Percentiles rank a stretch among this genome's conserved stretches.
phyloP scores from a whole-genome alignment of 164 flowering plant species.

The Santalum album region DNA sequence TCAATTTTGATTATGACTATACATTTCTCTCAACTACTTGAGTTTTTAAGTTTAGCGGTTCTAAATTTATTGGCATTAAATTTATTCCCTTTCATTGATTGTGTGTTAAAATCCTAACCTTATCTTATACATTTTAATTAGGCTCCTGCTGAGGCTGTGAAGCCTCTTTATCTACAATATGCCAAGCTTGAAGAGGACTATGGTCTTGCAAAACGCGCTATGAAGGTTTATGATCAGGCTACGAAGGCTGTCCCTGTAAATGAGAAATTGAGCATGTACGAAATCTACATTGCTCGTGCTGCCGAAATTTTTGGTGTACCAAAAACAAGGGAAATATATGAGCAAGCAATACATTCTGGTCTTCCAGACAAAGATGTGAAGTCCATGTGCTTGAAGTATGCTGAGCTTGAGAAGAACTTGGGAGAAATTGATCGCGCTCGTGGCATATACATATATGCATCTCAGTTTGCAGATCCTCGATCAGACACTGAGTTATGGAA shows the following conservation, averaged over 20 bases:
- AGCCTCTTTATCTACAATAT: slow-evolving; percentile 77
- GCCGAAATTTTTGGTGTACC: slow-evolving; percentile 93
- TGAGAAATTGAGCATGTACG: slow-evolving; percentile 88
- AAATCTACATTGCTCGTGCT: slow-evolving; percentile 88
- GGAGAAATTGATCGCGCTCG: slow-evolving; percentile 95
- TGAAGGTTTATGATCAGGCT: slow-evolving; percentile 87
- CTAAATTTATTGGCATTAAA: too few species aligned
- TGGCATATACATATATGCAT: slow-evolving; percentile 52
- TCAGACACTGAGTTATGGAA: slow-evolving; percentile 79
- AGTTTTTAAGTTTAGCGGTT: too few species aligned
- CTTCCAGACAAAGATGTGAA: slow-evolving; percentile 86
- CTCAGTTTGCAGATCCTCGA: slow-evolving; percentile 79
- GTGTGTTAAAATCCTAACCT: slow-evolving; percentile 12
- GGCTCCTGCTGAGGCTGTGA: slow-evolving; percentile 87
- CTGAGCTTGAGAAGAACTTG: slow-evolving; percentile 86
- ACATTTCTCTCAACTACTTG: too few species aligned
- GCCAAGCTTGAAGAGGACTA: slow-evolving; percentile 88
- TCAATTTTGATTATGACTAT: too few species aligned
- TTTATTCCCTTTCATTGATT: not conserved
- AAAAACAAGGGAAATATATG: slow-evolving; percentile 84
- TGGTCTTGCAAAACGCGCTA: slow-evolving; percentile 90
- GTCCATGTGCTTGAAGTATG: slow-evolving; percentile 84
- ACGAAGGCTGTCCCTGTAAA: slow-evolving; percentile 81
- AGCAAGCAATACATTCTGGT: slow-evolving; percentile 86
- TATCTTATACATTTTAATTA: slow-evolving; percentile 15